Conservation (phyloP, 1,284 basidiomycete genomes). For the Mycosarcoma mackinlayi region DNA sequence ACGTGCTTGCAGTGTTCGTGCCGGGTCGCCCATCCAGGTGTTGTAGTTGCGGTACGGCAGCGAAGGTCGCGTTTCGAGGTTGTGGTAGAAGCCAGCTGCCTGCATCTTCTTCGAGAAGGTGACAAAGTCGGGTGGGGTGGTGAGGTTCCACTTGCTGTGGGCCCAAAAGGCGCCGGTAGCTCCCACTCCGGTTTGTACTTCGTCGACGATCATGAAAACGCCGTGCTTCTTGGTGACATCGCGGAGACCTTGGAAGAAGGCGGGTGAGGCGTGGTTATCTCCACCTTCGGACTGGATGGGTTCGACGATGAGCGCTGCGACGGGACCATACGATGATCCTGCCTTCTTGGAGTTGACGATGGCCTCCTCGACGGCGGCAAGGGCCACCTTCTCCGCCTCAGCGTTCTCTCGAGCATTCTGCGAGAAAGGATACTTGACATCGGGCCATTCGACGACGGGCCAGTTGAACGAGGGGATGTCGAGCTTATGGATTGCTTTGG, state of each 20-base stretch:
- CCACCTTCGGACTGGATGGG: conserved; percentile 74
- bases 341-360: conserved; percentile 68
- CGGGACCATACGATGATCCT: conserved; percentile 64
- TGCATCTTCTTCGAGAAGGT: conserved; percentile 70
- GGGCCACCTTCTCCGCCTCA: conserved; percentile 68
- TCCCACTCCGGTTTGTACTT: conserved; percentile 73
- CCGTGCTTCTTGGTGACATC: conserved; percentile 70
- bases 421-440: conserved; percentile 72
- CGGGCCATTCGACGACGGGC: conserved; percentile 72
- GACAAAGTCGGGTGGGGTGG: conserved; percentile 71
- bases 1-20: conserved; percentile 72
- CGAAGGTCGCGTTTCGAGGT: conserved; percentile 70
- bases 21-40: conserved; percentile 71
- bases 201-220: conserved; percentile 73
- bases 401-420: conserved; percentile 70
- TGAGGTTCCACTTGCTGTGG: conserved; percentile 72
- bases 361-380: conserved; percentile 69
- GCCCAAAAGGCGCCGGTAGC: conserved; percentile 74
- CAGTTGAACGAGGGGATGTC: conserved; percentile 74
- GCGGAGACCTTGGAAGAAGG: conserved; percentile 72
- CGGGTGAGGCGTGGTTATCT: conserved; percentile 72
- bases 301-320: conserved; percentile 74
- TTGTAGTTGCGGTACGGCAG: conserved; percentile 71
- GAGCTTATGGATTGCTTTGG: conserved; percentile 72
- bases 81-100: conserved; percentile 72